phyloP scores from a whole-genome alignment of 116 monocot genomes.

The Cymodocea nodosa region DNA sequence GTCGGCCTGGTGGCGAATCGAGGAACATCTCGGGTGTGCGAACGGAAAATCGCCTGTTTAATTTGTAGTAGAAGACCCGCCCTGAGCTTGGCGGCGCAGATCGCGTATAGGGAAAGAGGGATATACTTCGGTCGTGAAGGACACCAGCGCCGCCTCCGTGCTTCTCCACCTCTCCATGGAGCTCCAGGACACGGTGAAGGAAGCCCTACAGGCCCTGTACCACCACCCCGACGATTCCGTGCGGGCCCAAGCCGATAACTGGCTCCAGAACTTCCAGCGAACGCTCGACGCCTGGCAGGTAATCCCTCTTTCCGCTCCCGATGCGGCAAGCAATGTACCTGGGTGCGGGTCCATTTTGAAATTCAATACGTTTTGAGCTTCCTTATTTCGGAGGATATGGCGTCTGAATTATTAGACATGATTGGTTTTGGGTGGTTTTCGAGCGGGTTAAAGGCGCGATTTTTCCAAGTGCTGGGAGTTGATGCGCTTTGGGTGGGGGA shows the following conservation, averaged over 20 bases:
- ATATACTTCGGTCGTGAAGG: no score
- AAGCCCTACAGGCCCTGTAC: conserved; percentile 76
- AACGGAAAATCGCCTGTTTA: no score
- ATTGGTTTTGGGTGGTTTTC: not conserved
- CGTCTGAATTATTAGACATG: not conserved
- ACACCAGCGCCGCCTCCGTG: not conserved
- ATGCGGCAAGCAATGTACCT: not conserved
- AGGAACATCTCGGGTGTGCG: no score
- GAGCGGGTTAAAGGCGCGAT: not conserved
- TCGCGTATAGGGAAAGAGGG: no score
- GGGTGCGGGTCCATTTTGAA: not conserved
- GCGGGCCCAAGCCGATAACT: conserved; percentile 65
- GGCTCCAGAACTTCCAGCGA: conserved; percentile 95
- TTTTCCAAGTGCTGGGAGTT: not conserved
- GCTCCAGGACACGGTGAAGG: conserved; percentile 73
- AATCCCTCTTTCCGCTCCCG: not conserved
- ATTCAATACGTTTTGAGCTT: not conserved
- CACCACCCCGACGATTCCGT: conserved; percentile 78
- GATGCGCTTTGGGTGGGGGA: not conserved
- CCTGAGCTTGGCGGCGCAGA: no score
- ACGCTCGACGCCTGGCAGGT: conserved; percentile 99
- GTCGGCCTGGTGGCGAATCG: no score
- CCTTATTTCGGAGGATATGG: not conserved
- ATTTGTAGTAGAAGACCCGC: not conserved
- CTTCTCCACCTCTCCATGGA: no score